phyloP scores from a whole-genome alignment of 1,284 basidiomycete species.

The Kalmanozyma brasiliensis region DNA sequence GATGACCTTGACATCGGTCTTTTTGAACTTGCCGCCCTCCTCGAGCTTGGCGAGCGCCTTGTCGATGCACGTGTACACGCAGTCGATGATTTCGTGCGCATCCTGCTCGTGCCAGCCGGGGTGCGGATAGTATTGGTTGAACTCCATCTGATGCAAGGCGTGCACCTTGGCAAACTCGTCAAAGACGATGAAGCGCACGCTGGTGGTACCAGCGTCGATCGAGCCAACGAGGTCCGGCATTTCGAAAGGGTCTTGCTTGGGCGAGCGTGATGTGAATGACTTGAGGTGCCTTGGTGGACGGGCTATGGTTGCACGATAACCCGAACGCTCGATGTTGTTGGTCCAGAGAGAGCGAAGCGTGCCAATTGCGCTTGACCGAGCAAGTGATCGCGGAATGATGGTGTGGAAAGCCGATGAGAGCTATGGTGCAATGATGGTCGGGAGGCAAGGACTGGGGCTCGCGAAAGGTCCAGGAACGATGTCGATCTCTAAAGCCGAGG shows the following conservation, averaged over 20 bases:
- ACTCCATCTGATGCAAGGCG: slow-evolving; percentile 79
- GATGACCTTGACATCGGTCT: slow-evolving; percentile 87
- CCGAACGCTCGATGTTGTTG: no score
- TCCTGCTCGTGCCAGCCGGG: slow-evolving; percentile 94
- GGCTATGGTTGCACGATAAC: no score
- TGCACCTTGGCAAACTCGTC: slow-evolving; percentile 88
- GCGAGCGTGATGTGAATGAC: neutral
- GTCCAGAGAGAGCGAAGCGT: no score
- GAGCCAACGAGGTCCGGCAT: slow-evolving; percentile 54
- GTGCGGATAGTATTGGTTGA: slow-evolving; percentile 65
- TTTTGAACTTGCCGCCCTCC: slow-evolving; percentile 76
- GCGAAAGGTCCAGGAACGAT: neutral
- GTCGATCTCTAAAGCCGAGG: neutral
- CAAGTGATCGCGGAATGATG: no score
- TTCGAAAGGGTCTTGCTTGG: neutral
- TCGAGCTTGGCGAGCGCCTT: slow-evolving; percentile 80
- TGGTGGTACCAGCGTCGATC: slow-evolving; percentile 72
- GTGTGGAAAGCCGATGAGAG: no score
- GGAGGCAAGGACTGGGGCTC: neutral
- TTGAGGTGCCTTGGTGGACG: no score
- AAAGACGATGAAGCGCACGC: slow-evolving; percentile 93
- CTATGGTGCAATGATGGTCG: neutral
- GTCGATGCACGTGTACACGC: slow-evolving; percentile 82
- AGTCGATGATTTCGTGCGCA: slow-evolving; percentile 81
- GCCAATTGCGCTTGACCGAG: no score